A percentile compares a stretch with the other conserved stretches of the same genome.
These are phyloP conservation scores for Fusarium dlaminii DNA, from an alignment of 2,329 filamentous ascomycete species.

Conservation along the genomic window DNA sequence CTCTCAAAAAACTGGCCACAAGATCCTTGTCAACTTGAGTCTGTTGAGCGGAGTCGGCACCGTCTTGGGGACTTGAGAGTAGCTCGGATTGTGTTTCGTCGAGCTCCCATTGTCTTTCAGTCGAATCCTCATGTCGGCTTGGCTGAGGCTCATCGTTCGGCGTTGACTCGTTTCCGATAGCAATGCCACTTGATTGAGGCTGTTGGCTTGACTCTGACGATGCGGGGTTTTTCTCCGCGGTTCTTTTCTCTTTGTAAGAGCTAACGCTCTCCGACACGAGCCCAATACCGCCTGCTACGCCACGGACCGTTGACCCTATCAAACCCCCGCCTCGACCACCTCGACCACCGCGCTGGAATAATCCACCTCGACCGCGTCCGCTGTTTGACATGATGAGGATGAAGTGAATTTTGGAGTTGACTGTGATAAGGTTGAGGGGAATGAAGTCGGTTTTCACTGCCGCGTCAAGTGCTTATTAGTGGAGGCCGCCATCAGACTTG, in stretches of 20 bases:
- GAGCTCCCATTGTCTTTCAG: slow-evolving; percentile 6
- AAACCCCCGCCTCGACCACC: background rate
- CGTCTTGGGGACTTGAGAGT: background rate
- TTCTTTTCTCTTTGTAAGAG: slow-evolving; percentile 13
- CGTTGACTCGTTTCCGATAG: background rate
- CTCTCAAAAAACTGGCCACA: background rate
- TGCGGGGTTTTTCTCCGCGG: background rate
- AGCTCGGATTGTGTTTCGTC: slow-evolving; percentile 12
- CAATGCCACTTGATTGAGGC: background rate
- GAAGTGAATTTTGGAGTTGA: background rate
- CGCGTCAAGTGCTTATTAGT: background rate
- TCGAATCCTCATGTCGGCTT: background rate
- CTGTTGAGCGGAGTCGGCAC: background rate
- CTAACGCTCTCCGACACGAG: slow-evolving; percentile 14
- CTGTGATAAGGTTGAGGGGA: background rate
- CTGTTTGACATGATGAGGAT: background rate
- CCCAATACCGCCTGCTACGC: slow-evolving; percentile 13
- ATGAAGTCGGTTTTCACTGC: background rate
- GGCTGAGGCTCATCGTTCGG: background rate
- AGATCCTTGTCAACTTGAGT: background rate
- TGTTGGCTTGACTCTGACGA: background rate
- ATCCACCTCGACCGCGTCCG: background rate
- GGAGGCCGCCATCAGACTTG: background rate
- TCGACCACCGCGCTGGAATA: background rate
- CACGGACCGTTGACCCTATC: slow-evolving; percentile 5